Evolutionary conservation across 1,139 yeast species (phyloP), one percentile per base, ranked within the genome.

Genomic region (Cylindricascospora bacillispora): DNA sequence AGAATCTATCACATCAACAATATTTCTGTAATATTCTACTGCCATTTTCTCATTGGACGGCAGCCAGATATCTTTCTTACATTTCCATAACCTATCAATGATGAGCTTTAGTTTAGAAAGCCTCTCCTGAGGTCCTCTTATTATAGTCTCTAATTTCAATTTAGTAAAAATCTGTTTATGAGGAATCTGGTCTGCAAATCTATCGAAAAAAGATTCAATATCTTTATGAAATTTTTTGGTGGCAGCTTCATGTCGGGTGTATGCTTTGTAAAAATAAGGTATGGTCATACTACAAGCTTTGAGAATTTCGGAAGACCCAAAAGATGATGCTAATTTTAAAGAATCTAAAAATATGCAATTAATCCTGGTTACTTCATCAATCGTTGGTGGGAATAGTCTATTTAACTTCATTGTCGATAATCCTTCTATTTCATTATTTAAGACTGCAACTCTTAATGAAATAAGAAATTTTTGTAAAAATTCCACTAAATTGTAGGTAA

Each of bases 181-280:
- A 4, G 59, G 56, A 11, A 52, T 38, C 4, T 24, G 15, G 20
- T 41, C 24, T 6, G 38, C 32, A 30, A 54, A 54, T 5, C 42
- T 41, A 15, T 43, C 40, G 11, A 61, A 34, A 34, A 60, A 62
- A 2, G 44, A 39, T 29, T 49, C 49, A 28, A 63, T 48, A 51
- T 40, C 62, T 40, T 37, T 54, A 40, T 49, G 60, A 34, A 69
- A 72, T 38, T 71, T 70, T 41, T 72, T 75, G 2, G 79, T 70
- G 13, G 93, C 94, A 6, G 95, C 95, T 54, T 85, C 94, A 52
- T 86, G 95, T 36, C 95, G 65, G 62, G 85, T 80, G 43, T 81
- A 81, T 0, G 95, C 94, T 48, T 83, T 81, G 58, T 82, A 86
- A 50, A 85, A 85, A 52, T 82, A 83, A 1, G 95, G 95, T 15